These are phyloP conservation scores for Cryphonectria carpinicola DNA, from an alignment of 2,329 filamentous ascomycete genomes.

Conservation along the genomic window DNA sequence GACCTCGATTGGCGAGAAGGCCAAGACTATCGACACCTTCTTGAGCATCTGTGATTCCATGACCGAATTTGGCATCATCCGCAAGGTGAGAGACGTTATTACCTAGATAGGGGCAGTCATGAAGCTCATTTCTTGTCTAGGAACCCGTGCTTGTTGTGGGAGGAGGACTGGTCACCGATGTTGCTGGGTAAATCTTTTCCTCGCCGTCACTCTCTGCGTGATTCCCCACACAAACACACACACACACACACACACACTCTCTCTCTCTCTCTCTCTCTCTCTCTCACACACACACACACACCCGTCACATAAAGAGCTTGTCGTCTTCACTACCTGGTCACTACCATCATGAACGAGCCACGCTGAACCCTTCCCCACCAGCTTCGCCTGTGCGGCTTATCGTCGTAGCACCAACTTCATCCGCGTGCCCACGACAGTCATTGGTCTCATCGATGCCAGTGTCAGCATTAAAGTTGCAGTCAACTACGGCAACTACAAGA, in stretches of 20 bases:
- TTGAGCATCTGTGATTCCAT: constrained; percentile 73
- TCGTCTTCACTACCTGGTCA: not conserved
- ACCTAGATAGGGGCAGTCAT: no score
- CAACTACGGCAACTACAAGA: constrained; percentile 78
- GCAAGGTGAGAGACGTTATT: constrained; percentile 51
- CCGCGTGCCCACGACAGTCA: constrained; percentile 74
- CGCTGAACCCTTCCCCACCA: constrained; percentile 37
- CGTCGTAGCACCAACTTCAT: constrained; percentile 75
- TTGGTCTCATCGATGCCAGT: constrained; percentile 75
- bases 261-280: no score
- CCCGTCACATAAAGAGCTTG: not conserved
- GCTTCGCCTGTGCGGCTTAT: constrained; percentile 73
- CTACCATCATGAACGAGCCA: not conserved
- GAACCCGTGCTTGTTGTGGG: constrained; percentile 70
- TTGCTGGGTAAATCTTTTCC: constrained; percentile 64
- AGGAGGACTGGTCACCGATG: constrained; percentile 72
- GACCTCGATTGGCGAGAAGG: constrained; percentile 76
- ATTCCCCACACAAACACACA: no score
- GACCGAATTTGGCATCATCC: constrained; percentile 72
- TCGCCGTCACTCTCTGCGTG: not conserved
- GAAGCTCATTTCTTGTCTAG: constrained; percentile 38
- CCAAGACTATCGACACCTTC: constrained; percentile 73
- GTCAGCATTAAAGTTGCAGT: constrained; percentile 80
- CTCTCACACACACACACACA: no score
- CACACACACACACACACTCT: no score